Evolutionary conservation across 1,139 yeast species (phyloP).

Genomic region (Kluyveromyces sp.): DNA sequence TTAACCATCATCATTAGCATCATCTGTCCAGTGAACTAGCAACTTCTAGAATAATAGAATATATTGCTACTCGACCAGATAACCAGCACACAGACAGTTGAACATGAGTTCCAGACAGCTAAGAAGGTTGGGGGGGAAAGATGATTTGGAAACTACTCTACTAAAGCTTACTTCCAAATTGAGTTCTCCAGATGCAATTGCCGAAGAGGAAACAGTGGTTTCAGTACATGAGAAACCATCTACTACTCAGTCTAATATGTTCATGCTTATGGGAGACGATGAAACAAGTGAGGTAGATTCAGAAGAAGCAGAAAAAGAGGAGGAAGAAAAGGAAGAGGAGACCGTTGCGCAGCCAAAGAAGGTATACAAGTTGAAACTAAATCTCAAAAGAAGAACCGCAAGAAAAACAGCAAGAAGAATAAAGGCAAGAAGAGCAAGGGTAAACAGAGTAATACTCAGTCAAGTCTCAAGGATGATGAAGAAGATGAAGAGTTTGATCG

Average conservation of each 20-base stretch:
- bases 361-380: slow-evolving; percentile 11
- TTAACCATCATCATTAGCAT: no score
- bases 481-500: slow-evolving; percentile 28
- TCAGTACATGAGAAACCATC: slow-evolving; percentile 14
- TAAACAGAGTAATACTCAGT: slow-evolving; percentile 9
- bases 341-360: slow-evolving; percentile 6
- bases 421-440: slow-evolving; percentile 11
- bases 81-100: no score
- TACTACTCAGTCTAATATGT: slow-evolving; percentile 36
- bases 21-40: no score
- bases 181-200: slow-evolving; percentile 9
- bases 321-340: slow-evolving; percentile 17
- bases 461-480: slow-evolving; percentile 14
- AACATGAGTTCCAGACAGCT: slow-evolving; percentile 68
- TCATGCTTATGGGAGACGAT: slow-evolving; percentile 43
- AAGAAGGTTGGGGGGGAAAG: slow-evolving; percentile 42
- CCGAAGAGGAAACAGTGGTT: slow-evolving; percentile 8
- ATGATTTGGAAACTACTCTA: slow-evolving; percentile 29
- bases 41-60: no score
- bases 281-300: slow-evolving; percentile 10
- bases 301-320: slow-evolving; percentile 32
- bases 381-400: slow-evolving; percentile 17
- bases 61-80: no score
- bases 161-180: slow-evolving; percentile 9
- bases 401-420: slow-evolving; percentile 15